Evolutionary conservation across 1,284 basidiomycete genomes (phyloP), one percentile per base, ranked within the genome.

Genomic region (Porodaedalea pini): DNA sequence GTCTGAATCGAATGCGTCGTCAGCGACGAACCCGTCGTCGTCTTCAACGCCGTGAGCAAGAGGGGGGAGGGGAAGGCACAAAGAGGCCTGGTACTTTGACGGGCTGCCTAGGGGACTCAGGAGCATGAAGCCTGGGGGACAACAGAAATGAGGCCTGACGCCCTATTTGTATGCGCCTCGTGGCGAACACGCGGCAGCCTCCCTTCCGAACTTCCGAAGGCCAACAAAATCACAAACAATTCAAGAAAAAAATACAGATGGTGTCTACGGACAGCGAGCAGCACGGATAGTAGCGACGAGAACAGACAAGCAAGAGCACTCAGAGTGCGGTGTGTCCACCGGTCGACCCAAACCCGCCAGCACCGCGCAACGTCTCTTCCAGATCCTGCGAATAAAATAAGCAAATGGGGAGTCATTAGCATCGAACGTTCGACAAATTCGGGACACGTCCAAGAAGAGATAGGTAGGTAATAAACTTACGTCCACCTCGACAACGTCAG

Each of bases 291-390:
- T n/a, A n/a, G n/a, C n/a, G n/a, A n/a, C n/a, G n/a, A n/a, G n/a
- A n/a, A n/a, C n/a, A n/a, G n/a, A n/a, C n/a, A n/a, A n/a, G n/a
- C n/a, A n/a, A n/a, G n/a, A n/a, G n/a, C 13, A 23, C 66, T 64
- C 65, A 73, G 40, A 88, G 70, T 8, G 72, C 69, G 5, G 61
- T 72, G 66, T 90, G 86, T 8, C 88, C 88, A n/a, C 95, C 96
- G 1, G 95, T 98, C 1, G 94, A 98, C 0, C 95, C 96, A 65
- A 97, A 98, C 0, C 94, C 96, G 41, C 86, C 88, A n/a, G 77
- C 78, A 10, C 95, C 96, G 29, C 96, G 85, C 17, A 82, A 67
- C 0, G 96, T 98, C 60, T 86, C 85, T 52, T 92, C 88, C 6
- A 98, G 82, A 62, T 85, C 80, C 90, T 94, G 65, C 34, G 31